These are phyloP conservation scores for Nyssa sinensis DNA, from an alignment of 148 eudicot genomes.

Conservation along the genomic window DNA sequence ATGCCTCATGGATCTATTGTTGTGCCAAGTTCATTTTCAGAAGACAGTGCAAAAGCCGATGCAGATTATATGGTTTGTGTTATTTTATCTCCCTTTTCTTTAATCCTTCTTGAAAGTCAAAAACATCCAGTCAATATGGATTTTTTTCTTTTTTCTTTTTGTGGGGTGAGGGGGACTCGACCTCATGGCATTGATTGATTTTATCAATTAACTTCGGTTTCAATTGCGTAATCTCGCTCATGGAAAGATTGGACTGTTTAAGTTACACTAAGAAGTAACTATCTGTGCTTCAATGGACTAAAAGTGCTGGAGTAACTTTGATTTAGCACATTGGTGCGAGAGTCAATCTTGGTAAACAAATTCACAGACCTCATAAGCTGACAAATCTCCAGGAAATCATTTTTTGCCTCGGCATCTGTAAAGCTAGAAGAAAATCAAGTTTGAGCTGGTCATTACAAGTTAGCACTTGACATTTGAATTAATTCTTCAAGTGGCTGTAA, in stretches of 20 bases:
- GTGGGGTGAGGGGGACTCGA: too few relatives aligned
- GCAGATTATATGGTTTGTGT: conserved; percentile 49
- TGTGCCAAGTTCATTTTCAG: conserved; percentile 35
- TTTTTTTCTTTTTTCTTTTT: too few relatives aligned
- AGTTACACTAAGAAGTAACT: not conserved
- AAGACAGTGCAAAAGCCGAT: conserved; percentile 46
- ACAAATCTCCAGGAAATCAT: not conserved
- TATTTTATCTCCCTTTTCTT: conserved; percentile 8
- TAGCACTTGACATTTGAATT: not conserved
- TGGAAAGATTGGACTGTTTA: conserved; percentile 4
- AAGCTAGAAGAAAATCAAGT: not conserved
- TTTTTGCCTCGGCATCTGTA: not conserved
- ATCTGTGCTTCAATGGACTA: not conserved
- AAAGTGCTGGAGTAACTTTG: conserved; percentile 7
- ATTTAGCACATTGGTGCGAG: conserved; percentile 3
- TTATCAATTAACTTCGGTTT: not conserved
- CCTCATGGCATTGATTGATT: too few relatives aligned
- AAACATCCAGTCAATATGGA: not conserved
- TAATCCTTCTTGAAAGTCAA: not conserved
- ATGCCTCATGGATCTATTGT: conserved; percentile 35
- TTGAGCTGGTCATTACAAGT: not conserved
- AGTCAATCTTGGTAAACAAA: not conserved
- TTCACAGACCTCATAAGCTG: not conserved
- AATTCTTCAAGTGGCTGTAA: not conserved
- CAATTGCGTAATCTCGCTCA: not conserved